A percentile compares a stretch with the other conserved stretches of the same genome.
Evolutionary conservation across 208 protist genomes (phyloP).

Genomic region (Novymonas esmeraldas): DNA sequence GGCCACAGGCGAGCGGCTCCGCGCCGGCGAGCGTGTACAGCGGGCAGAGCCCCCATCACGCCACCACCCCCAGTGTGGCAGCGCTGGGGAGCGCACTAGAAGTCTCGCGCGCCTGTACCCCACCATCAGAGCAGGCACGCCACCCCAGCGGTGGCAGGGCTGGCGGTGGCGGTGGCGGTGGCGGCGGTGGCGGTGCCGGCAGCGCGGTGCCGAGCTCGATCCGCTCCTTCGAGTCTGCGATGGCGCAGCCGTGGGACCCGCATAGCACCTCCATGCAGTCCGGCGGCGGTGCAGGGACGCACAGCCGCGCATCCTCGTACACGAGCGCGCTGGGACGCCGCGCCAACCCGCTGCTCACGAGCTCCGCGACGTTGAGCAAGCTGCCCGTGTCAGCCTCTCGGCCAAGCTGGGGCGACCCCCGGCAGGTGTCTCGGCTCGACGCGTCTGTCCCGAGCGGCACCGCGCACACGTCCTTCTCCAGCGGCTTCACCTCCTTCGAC

Average conservation of each 20-base stretch:
- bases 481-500: constrained; percentile 12
- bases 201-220: constrained; percentile 25
- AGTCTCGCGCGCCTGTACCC: constrained; percentile 70
- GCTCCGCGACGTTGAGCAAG: constrained; percentile 27
- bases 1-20: background rate
- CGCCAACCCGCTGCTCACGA: constrained; percentile 76
- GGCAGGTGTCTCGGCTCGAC: constrained; percentile 28
- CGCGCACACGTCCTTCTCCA: constrained; percentile 9
- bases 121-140: constrained; percentile 50
- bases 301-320: constrained; percentile 36
- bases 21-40: constrained; percentile 13
- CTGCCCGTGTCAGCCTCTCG: constrained; percentile 3
- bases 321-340: constrained; percentile 55
- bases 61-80: constrained; percentile 4
- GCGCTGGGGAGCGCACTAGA: constrained; percentile 30
- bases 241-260: constrained; percentile 70
- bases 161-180: constrained; percentile 8
- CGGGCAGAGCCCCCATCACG: constrained; percentile 2
- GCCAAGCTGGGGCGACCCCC: constrained; percentile 9
- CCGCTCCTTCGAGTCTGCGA: constrained; percentile 63
- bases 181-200: constrained; percentile 7
- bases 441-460: constrained; percentile 15
- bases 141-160: constrained; percentile 4
- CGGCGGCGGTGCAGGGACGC: constrained; percentile 16
- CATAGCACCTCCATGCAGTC: constrained; percentile 30